Evolutionary conservation across 73 alveolate species (phyloP).

Genomic region (Paramecium sonneborni): DNA sequence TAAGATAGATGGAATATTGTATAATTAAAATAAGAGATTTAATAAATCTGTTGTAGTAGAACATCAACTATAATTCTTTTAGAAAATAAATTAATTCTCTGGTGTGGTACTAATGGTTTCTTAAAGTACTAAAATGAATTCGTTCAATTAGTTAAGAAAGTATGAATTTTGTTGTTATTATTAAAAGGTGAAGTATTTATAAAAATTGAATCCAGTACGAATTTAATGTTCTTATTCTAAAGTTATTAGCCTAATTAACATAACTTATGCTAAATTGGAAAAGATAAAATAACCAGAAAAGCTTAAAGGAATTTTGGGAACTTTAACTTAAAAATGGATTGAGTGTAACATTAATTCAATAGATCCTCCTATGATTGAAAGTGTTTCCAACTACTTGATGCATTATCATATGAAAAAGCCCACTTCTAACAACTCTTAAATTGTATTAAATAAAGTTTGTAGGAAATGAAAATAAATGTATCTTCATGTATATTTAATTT

Average conservation of each 20-base stretch:
- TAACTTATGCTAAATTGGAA: not conserved
- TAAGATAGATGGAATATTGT: not conserved
- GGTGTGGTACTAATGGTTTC: conserved; percentile 33
- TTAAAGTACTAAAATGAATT: not conserved
- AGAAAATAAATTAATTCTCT: not conserved
- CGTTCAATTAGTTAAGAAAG: not conserved
- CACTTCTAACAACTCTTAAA: not conserved
- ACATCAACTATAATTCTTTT: not conserved
- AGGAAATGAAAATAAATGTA: not conserved
- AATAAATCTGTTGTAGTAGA: conserved; percentile 8
- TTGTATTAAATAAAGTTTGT: not conserved
- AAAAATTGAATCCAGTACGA: conserved; percentile 8
- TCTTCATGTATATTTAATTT: not conserved
- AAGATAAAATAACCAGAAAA: not conserved
- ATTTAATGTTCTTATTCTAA: not conserved
- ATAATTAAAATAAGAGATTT: not conserved
- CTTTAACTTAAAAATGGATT: not conserved
- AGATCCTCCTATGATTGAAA: conserved; percentile 29
- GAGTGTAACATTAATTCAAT: conserved; percentile 2
- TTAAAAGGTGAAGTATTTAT: not conserved
- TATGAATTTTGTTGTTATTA: not conserved
- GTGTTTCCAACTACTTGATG: conserved; percentile 21
- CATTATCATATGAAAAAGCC: conserved; percentile 36
- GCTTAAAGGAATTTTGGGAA: not conserved
- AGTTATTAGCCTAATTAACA: not conserved